Conservation (phyloP, 2,329 filamentous ascomycete genomes). For the Calonectria crousiana region DNA sequence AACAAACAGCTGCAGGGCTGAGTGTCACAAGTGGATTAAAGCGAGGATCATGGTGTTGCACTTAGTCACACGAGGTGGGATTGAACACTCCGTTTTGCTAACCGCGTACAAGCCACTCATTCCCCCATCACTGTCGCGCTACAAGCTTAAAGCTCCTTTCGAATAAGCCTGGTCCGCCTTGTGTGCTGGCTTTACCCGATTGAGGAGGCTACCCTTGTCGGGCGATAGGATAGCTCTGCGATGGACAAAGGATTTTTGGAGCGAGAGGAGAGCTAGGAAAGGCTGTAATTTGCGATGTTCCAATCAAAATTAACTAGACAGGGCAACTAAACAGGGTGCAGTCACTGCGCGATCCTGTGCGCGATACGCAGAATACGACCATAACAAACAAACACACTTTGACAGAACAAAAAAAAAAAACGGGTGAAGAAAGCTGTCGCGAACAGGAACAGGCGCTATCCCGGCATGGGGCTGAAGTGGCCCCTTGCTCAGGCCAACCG, state of each 20-base stretch:
- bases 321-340: not conserved
- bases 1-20: not conserved
- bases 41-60: not conserved
- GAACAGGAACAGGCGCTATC: not conserved
- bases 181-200: not conserved
- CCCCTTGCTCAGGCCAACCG: not conserved
- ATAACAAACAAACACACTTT: not conserved
- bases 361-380: not conserved
- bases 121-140: not conserved
- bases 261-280: not conserved
- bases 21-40: not conserved
- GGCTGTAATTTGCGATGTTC: not conserved
- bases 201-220: not conserved
- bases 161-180: not conserved
- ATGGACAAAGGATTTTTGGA: not conserved
- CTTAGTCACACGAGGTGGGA: not conserved
- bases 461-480: not conserved
- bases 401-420: not conserved
- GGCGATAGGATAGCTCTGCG: not conserved
- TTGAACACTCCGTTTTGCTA: not conserved
- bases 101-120: not conserved
- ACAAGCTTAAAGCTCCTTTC: not conserved
- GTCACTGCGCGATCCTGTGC: not conserved
- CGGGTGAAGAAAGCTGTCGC: not conserved
- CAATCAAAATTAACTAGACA: not conserved